These are phyloP conservation scores for Sarocladiaceae sp. DNA, from an alignment of 2,329 filamentous ascomycete genomes.

Conservation along the genomic window DNA sequence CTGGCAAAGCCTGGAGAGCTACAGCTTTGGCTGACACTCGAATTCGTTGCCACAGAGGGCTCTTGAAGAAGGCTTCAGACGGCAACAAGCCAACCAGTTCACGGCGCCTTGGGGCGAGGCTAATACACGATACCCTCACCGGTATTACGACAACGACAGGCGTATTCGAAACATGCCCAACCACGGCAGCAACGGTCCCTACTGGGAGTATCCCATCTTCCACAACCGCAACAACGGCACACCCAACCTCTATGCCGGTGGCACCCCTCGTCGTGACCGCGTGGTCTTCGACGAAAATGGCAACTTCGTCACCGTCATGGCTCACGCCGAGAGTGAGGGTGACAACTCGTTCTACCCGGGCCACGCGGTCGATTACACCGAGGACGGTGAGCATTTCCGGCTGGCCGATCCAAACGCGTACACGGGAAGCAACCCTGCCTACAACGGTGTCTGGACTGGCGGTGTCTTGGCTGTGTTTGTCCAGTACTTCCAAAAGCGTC, in stretches of 20 bases:
- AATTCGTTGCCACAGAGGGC: not conserved
- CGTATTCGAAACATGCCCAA: not conserved
- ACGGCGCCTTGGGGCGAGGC: not conserved
- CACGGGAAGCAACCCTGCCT: not conserved
- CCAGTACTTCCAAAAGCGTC: not conserved
- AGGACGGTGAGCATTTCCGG: not conserved
- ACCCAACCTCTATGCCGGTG: not conserved
- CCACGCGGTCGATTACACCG: not conserved
- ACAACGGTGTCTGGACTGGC: not conserved
- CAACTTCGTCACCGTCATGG: conserved; percentile 1
- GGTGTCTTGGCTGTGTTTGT: not conserved
- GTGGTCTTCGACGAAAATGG: not conserved
- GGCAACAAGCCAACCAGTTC: not conserved
- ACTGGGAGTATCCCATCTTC: not conserved
- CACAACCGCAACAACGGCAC: not conserved
- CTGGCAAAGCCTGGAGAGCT: not conserved
- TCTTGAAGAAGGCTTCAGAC: not conserved
- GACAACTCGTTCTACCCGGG: not conserved
- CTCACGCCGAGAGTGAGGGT: not conserved
- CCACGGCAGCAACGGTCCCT: not conserved
- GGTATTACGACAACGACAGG: not conserved
- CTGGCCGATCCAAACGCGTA: not conserved
- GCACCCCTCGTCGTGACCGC: not conserved
- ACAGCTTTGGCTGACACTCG: not conserved
- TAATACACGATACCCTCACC: not conserved